A percentile compares a stretch with the other conserved stretches of the same genome.
Evolutionary conservation across 2,329 filamentous ascomycete species (phyloP).

Genomic region (Ophiocordyceps unilateralis): DNA sequence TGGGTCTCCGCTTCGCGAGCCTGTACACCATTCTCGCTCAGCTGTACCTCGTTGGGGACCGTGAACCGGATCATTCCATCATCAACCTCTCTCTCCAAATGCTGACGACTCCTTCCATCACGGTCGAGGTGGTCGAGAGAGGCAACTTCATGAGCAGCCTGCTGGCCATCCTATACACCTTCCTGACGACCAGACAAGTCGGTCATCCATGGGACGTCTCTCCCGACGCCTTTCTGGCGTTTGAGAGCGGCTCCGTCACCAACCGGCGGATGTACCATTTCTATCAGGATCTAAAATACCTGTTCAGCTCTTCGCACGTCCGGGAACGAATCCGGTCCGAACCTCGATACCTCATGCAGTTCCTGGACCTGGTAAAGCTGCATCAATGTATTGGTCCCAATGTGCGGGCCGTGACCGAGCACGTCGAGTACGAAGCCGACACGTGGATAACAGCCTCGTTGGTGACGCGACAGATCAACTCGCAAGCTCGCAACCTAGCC

Average conservation of each 20-base stretch:
- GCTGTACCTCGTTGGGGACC: slow-evolving; percentile 85
- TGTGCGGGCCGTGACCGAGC: slow-evolving; percentile 73
- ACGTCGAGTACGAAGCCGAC: slow-evolving; percentile 96
- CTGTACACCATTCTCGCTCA: slow-evolving; percentile 89
- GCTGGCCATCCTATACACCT: slow-evolving; percentile 93
- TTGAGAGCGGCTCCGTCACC: slow-evolving; percentile 86
- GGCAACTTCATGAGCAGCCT: slow-evolving; percentile 93
- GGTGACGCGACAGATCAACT: slow-evolving; percentile 88
- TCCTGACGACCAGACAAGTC: slow-evolving; percentile 88
- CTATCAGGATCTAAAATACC: slow-evolving; percentile 83
- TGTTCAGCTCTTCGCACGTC: slow-evolving; percentile 77
- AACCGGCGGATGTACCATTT: slow-evolving; percentile 96
- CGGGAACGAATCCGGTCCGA: slow-evolving; percentile 71
- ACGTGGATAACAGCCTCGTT: slow-evolving; percentile 94
- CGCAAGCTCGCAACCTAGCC: slow-evolving; percentile 73
- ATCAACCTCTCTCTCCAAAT: slow-evolving; percentile 96
- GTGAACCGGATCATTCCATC: slow-evolving; percentile 94
- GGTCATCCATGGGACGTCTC: slow-evolving; percentile 83
- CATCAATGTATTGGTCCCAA: slow-evolving; percentile 97
- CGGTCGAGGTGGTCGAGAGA: slow-evolving; percentile 81
- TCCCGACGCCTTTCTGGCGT: slow-evolving; percentile 70
- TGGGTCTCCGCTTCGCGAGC: slow-evolving; percentile 85
- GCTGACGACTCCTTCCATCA: slow-evolving; percentile 91
- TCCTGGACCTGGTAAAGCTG: slow-evolving; percentile 85
- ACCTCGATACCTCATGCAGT: slow-evolving; percentile 79